Base-by-base conservation (phyloP, 805 yeast genomes). In the Kodamaea fukazawae region DNA sequence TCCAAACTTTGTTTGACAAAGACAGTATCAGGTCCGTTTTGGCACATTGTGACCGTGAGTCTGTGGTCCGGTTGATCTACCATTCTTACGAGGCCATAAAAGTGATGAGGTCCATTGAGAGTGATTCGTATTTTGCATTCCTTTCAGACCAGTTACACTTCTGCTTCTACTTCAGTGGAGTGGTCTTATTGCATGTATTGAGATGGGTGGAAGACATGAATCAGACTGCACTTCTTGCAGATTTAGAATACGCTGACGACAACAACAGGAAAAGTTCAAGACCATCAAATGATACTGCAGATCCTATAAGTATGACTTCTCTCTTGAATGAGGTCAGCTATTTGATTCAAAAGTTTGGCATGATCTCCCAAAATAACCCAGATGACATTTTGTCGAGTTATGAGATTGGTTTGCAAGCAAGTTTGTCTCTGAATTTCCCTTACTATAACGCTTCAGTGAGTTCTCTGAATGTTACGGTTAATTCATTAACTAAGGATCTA, bases 61-160 rank as follows among this genome's bases (percentile, higher is more conserved):
- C 64, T 3, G 32, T 75, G 5, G 38, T 54, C 3, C 57, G 63
- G 15, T 65, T 75, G 56, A 49, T 70, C 12, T 59, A 58, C 17
- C 76, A 71, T 49, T 54, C 80, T 2, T 54, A 57, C 38, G 59
- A 65, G 32, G 65, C 76, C 3, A 57, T 79, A 1, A 65, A 60
- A 32, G 65, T 72, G 14, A 57, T 74, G 35, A 49, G 65, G 31
- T 54, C 52, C 16, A 67, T 73, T 16, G 70, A 63, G 17, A 65
- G 71, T 44, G 81, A 76, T 51, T 67, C 77, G 3, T 79, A 78
- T 50, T 83, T 83, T 60, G 81, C 83, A 0, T 79, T 76, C 50
- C 65, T 83, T n/a, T 78, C 86, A 9, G 89, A 83, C 61, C 86
- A 81, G 59, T 66, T 83, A 32, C 86, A 79, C 53, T 69, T 80